Conservation (phyloP, 768 basidiomycete species). For the Suillus plorans region DNA sequence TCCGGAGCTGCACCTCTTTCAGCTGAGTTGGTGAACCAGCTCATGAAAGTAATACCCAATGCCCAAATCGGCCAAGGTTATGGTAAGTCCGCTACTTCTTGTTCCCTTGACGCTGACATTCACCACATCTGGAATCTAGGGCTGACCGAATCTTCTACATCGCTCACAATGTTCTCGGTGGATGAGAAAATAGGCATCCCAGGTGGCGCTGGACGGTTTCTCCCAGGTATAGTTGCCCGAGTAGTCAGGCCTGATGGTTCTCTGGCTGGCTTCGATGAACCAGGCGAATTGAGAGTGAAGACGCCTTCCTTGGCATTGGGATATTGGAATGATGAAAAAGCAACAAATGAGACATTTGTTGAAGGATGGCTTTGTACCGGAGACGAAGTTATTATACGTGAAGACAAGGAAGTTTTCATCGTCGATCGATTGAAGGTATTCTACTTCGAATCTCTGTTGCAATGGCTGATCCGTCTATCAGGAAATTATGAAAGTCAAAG, state of each 20-base stretch:
- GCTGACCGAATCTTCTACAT: slow-evolving; percentile 65
- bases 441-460: background rate
- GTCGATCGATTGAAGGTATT: slow-evolving; percentile 62
- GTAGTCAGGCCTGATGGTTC: slow-evolving; percentile 60
- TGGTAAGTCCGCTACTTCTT: slow-evolving; percentile 33
- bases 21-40: slow-evolving; percentile 47
- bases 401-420: slow-evolving; percentile 57
- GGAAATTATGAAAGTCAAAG: slow-evolving; percentile 72
- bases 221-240: slow-evolving; percentile 56
- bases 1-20: slow-evolving; percentile 67
- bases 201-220: slow-evolving; percentile 46
- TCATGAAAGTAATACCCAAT: slow-evolving; percentile 51
- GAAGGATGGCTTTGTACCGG: slow-evolving; percentile 77
- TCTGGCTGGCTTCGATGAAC: slow-evolving; percentile 51
- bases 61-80: slow-evolving; percentile 65
- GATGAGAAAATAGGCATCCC: slow-evolving; percentile 47
- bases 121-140: slow-evolving; percentile 35
- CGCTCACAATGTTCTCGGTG: slow-evolving; percentile 49
- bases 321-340: slow-evolving; percentile 56
- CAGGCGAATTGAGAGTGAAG: slow-evolving; percentile 58
- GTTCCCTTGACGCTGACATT: background rate
- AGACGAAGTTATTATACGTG: slow-evolving; percentile 57
- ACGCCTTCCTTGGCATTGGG: slow-evolving; percentile 40
- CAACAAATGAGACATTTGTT: slow-evolving; percentile 67
- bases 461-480: slow-evolving; percentile 17